phyloP scores from a whole-genome alignment of 2,329 filamentous ascomycete species.

The Aspergillus caelatus region DNA sequence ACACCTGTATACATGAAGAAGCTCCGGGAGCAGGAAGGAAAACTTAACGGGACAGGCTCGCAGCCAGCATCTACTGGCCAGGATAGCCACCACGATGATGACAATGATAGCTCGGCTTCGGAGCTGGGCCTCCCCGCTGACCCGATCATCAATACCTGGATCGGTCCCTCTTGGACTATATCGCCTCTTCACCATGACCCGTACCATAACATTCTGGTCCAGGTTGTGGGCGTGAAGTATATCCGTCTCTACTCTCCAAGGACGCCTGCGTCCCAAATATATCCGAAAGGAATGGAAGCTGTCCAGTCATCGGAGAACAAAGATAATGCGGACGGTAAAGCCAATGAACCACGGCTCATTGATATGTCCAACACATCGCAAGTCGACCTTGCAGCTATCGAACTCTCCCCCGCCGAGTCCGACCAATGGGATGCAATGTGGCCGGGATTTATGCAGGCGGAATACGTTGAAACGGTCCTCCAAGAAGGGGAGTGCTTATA shows the following conservation, averaged over 20 bases:
- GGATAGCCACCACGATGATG: not conserved
- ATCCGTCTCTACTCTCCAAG: constrained; percentile 79
- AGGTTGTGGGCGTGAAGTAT: constrained; percentile 90
- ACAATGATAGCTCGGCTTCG: constrained; percentile 15
- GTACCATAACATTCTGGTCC: constrained; percentile 88
- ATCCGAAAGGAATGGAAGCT: constrained; percentile 42
- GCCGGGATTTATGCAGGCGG: constrained; percentile 60
- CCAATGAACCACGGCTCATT: constrained; percentile 47
- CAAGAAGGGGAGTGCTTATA: constrained; percentile 82
- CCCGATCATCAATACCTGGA: constrained; percentile 86
- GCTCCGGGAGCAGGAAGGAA: constrained; percentile 25
- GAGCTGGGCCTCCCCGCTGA: constrained; percentile 36
- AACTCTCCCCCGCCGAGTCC: constrained; percentile 53
- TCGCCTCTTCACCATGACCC: constrained; percentile 92
- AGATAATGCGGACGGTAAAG: constrained; percentile 6
- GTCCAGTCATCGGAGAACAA: constrained; percentile 22
- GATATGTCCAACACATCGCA: constrained; percentile 91
- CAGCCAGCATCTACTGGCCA: not conserved
- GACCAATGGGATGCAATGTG: constrained; percentile 50
- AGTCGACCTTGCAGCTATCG: constrained; percentile 73
- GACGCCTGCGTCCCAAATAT: constrained; percentile 51
- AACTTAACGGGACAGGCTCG: constrained; percentile 6
- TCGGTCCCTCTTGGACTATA: constrained; percentile 84
- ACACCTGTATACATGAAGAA: constrained; percentile 50
- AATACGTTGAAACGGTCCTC: constrained; percentile 75